Base-by-base conservation (phyloP, 2,329 filamentous ascomycete species). In the Colletotrichum brevisporum region DNA sequence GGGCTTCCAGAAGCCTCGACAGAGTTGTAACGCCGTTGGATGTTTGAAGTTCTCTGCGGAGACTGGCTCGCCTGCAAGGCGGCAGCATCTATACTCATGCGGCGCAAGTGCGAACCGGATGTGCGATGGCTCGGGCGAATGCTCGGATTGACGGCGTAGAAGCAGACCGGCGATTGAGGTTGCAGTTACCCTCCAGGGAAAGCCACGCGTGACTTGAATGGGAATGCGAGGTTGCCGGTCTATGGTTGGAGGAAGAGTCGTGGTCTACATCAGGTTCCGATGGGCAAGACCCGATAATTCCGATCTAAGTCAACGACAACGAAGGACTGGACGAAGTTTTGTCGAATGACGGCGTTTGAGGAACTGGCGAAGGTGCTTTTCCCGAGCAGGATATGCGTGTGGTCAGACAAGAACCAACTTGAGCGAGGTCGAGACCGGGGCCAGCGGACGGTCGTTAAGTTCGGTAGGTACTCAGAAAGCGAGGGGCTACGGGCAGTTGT, bases 91-190 rank as follows among this genome's bases (percentile, higher is more conserved):
- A 51, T 24, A 16, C 67, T 69, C 39, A 67, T 15, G 10, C 63
- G 67, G 41, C 55, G 55, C 31, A 43, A 43, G 60, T 60, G 45
- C 26, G 27, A 61, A 4, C 31, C 31, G 16, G 27, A 16, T 26
- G 39, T 26, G 43, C 26, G 63, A 48, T 51, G 54, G 39, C 61
- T 57, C 53, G 51, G 56, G 13, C 26, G 51, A 48, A 73, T 53
- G 36, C 57, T 61, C 77, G 80, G 63, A 82, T 85, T 54, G 84
- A 86, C 4, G 78, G 73, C 53, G 84, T 85, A 16, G 84, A 86
- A 31, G 79, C 78, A 55, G 84, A 86, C 84, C 83, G 86, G 74
- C 83, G 81, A 73, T 86, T 83, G 66, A 84, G 78, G 71, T 82
- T 84, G 72, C 81, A 81, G 48, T 82, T 76, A 12, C 79, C 75